Evolutionary conservation across 768 basidiomycete species (phyloP).

Genomic region (Mycena metata): DNA sequence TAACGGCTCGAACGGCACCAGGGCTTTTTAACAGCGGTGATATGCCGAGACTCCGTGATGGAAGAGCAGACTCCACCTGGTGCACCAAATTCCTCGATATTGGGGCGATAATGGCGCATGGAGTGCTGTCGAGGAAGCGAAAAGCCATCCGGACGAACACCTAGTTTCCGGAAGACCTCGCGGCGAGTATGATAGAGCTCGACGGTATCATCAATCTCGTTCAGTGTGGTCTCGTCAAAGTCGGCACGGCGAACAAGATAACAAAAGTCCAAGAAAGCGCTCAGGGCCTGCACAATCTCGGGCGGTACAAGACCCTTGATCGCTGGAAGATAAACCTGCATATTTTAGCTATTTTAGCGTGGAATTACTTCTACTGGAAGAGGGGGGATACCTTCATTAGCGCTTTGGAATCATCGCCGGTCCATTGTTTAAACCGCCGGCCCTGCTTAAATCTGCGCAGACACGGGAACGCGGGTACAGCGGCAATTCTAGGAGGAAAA

Average conservation of each 20-base stretch:
- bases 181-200: background rate
- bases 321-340: slow-evolving; percentile 42
- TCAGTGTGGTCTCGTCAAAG: slow-evolving; percentile 20
- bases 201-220: background rate
- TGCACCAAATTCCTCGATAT: slow-evolving; percentile 40
- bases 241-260: slow-evolving; percentile 38
- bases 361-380: no score
- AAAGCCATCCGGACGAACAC: slow-evolving; percentile 29
- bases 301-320: slow-evolving; percentile 37
- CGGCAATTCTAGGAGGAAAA: slow-evolving; percentile 35
- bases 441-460: slow-evolving; percentile 41
- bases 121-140: slow-evolving; percentile 46
- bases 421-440: slow-evolving; percentile 43
- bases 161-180: slow-evolving; percentile 7
- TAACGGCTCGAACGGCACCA: slow-evolving; percentile 41
- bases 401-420: slow-evolving; percentile 46
- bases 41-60: slow-evolving; percentile 43
- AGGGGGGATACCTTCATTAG: slow-evolving; percentile 43
- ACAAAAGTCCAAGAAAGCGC: slow-evolving; percentile 43
- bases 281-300: slow-evolving; percentile 35
- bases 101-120: slow-evolving; percentile 39
- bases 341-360: background rate
- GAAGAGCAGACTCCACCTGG: slow-evolving; percentile 37
- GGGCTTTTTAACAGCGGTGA: slow-evolving; percentile 44
- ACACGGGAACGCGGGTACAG: slow-evolving; percentile 34